Percentiles rank a stretch among this genome's conserved stretches.
phyloP scores from a whole-genome alignment of 129 eudicot genomes.

The Chrysanthemum lavandulifolium region DNA sequence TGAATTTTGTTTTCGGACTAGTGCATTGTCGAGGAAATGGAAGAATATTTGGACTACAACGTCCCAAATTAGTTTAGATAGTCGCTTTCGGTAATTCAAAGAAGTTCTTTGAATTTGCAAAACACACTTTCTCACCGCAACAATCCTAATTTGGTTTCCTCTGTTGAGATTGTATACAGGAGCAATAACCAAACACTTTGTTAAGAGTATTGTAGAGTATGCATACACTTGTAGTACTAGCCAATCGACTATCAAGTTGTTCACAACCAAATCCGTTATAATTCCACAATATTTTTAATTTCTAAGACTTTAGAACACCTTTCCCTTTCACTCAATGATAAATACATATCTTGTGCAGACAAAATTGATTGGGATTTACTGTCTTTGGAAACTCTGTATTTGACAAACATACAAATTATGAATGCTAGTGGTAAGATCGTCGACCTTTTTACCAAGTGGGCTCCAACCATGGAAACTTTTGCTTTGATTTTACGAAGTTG shows the following conservation, averaged over 20 bases:
- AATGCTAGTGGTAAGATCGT: neutral
- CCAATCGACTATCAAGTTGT: neutral
- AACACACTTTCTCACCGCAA: neutral
- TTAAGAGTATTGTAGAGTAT: neutral
- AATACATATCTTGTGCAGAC: neutral
- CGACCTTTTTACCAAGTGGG: neutral
- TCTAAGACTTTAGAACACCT: too few relatives aligned
- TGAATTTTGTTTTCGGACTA: slow-evolving; percentile 19
- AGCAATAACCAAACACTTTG: neutral
- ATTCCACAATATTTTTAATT: neutral
- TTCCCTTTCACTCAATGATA: too few relatives aligned
- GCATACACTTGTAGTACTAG: neutral
- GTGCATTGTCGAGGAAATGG: neutral
- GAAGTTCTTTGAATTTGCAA: too few relatives aligned
- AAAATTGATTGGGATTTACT: neutral
- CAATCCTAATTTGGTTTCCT: too few relatives aligned
- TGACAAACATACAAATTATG: neutral
- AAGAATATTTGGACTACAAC: neutral
- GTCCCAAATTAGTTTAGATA: neutral
- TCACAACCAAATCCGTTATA: neutral
- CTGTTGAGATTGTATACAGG: too few relatives aligned
- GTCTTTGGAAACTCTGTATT: neutral
- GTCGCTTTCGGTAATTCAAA: neutral
- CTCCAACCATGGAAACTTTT: neutral
- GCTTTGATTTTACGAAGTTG: neutral